Base-by-base conservation (phyloP, 1,284 basidiomycete species). In the Pseudozyma sp. region DNA sequence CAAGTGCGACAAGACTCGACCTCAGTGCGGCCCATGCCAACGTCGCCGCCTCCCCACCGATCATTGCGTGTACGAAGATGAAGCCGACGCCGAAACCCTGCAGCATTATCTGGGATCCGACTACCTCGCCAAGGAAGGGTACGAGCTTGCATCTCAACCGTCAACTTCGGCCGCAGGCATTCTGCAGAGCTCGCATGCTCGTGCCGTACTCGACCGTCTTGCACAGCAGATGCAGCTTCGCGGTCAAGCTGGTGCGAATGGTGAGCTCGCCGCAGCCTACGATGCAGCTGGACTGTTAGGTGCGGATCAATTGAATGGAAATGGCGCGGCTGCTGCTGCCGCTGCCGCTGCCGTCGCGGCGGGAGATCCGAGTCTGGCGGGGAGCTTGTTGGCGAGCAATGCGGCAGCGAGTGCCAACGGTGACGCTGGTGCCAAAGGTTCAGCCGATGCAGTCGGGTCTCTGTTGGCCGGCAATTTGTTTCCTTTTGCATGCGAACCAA, bases 1-100 rank as follows among this genome's bases (percentile, higher is more conserved):
- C 14, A 79, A 80, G 56, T 81, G 80, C 52, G 81, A 82, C 71
- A 76, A 78, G 54, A 75, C 73, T 34, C 73, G 78, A 5, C 81
- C 81, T 1, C 71, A 77, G 44, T 82, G 81, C 24, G 81, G 81
- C 1, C 79, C 78, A 24, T 82, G 81, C 49, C 75, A 75, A 46
- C 78, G 79, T 58, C 75, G 79, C 30, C 66, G 75, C n/a, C 62
- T 81, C n/a, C 68, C 77, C 4, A 69, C 56, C 14, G 76, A 76
- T 31, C 62, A 68, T 14, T 82, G 81, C 45, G 63, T 77, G 8
- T 82, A 78, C 66, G 76, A 73, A n/a, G 73, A 70, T 37, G 75
- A 75, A 24, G 70, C 68, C 7, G 72, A 75, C 34, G 67, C 72
- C 8, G 72, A 75, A 19, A 70, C 72, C 2, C 49, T 75, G 2